phyloP scores from a whole-genome alignment of 768 basidiomycete genomes.

The Cyclocybe cylindracea region DNA sequence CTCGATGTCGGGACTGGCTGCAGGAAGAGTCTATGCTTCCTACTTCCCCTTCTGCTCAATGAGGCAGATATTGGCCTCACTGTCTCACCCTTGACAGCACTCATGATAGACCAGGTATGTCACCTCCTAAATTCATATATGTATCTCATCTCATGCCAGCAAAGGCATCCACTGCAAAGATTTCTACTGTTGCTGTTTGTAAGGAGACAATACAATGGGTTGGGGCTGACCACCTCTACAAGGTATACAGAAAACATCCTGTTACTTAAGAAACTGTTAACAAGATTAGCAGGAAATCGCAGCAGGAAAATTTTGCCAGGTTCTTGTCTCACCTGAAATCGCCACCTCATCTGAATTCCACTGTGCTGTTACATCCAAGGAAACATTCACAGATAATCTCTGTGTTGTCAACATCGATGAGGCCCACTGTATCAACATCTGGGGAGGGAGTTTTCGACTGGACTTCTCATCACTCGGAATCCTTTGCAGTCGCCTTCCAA shows the following conservation, averaged over 20 bases:
- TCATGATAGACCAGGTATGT: constrained; percentile 23
- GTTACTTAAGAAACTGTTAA: neutral
- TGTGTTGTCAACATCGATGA: too few relatives aligned
- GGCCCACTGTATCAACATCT: constrained; percentile 19
- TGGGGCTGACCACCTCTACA: constrained; percentile 5
- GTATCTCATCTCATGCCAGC: too few relatives aligned
- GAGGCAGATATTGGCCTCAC: constrained; percentile 11
- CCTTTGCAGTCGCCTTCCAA: constrained; percentile 7
- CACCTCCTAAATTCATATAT: too few relatives aligned
- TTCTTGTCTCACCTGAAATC: constrained; percentile 10
- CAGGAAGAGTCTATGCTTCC: constrained; percentile 15
- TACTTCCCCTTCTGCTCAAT: constrained; percentile 12
- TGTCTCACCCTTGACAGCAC: constrained; percentile 19
- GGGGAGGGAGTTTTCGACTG: constrained; percentile 19
- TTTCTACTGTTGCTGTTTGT: constrained; percentile 14
- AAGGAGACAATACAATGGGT: constrained; percentile 7
- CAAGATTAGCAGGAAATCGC: neutral
- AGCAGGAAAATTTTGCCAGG: constrained; percentile 3
- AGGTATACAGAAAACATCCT: neutral
- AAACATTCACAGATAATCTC: too few relatives aligned
- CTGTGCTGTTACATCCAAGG: too few relatives aligned
- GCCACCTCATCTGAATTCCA: too few relatives aligned
- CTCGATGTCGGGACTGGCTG: constrained; percentile 20
- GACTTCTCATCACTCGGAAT: constrained; percentile 16
- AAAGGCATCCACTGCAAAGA: neutral